These are phyloP conservation scores for Dioscorea dumetorum DNA, from an alignment of 106 monocot genomes.

Conservation along the genomic window DNA sequence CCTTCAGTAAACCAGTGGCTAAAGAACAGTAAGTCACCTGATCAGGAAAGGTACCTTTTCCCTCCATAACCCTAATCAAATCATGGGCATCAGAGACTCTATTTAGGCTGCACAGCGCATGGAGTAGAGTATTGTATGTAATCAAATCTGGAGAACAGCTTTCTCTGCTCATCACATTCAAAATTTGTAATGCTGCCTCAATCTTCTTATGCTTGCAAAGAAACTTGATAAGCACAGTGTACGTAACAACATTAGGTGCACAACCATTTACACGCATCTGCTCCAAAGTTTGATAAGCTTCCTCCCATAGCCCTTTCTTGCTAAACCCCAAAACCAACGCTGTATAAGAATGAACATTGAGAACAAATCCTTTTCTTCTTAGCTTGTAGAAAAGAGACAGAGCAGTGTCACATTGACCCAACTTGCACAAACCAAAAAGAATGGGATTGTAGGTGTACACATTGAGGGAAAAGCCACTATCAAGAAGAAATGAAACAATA, in stretches of 20 bases:
- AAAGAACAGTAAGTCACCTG: constrained; percentile 23
- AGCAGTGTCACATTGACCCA: constrained; percentile 17
- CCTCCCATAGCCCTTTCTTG: constrained; percentile 38
- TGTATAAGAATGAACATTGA: constrained; percentile 44
- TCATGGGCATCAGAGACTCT: constrained; percentile 24
- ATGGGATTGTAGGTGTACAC: constrained; percentile 47
- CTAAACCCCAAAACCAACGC: constrained; percentile 46
- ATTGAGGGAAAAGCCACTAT: constrained; percentile 33
- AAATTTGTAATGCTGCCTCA: constrained; percentile 24
- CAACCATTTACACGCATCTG: constrained; percentile 27
- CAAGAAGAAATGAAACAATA: constrained; percentile 20
- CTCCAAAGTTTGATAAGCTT: constrained; percentile 36
- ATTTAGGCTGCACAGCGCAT: constrained; percentile 20
- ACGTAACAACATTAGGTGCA: constrained; percentile 41
- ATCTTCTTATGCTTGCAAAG: constrained; percentile 31
- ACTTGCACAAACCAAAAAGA: constrained; percentile 50
- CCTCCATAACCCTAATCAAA: constrained; percentile 23
- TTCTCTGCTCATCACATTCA: constrained; percentile 18
- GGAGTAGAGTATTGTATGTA: constrained; percentile 41
- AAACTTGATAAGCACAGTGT: constrained; percentile 35
- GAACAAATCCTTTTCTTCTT: constrained; percentile 44
- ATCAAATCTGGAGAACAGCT: constrained; percentile 43
- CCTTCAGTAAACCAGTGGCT: constrained; percentile 37
- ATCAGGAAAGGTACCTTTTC: constrained; percentile 34
- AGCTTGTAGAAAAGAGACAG: constrained; percentile 40